phyloP scores from a whole-genome alignment of 345 rosid species.

The Sisymbrium altissimum region DNA sequence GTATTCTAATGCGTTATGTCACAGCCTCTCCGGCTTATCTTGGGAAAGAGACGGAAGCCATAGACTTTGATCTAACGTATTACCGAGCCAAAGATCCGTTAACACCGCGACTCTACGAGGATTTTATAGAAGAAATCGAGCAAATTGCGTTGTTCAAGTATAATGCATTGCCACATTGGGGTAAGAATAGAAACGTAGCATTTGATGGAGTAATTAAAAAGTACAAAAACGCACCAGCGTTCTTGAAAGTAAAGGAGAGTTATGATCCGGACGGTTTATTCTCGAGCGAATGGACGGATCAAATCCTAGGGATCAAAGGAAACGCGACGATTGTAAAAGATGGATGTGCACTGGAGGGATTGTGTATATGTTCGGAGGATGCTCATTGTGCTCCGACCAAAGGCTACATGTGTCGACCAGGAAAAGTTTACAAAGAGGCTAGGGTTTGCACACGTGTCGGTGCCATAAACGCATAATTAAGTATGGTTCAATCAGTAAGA shows the following conservation, averaged over 20 bases:
- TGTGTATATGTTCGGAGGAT: slow-evolving; percentile 64
- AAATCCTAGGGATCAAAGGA: slow-evolving; percentile 11
- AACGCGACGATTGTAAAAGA: slow-evolving; percentile 31
- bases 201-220: slow-evolving; percentile 49
- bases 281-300: background rate
- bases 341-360: slow-evolving; percentile 68
- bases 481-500: background rate
- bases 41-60: slow-evolving; percentile 55
- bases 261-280: slow-evolving; percentile 47
- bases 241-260: slow-evolving; percentile 42
- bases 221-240: slow-evolving; percentile 37
- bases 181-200: slow-evolving; percentile 38
- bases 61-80: slow-evolving; percentile 63
- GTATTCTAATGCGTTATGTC: slow-evolving; percentile 69
- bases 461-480: background rate
- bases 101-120: slow-evolving; percentile 40
- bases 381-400: slow-evolving; percentile 56
- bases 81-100: slow-evolving; percentile 60
- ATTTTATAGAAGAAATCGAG: slow-evolving; percentile 59
- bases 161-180: slow-evolving; percentile 47
- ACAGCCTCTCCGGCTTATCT: slow-evolving; percentile 57
- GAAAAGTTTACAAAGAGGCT: slow-evolving; percentile 49
- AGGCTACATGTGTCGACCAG: slow-evolving; percentile 28
- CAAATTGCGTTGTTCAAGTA: slow-evolving; percentile 69
- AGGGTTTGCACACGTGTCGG: slow-evolving; percentile 44